Base-by-base conservation (phyloP, 2,329 filamentous ascomycete genomes). In the Mycocentrospora acerina region DNA sequence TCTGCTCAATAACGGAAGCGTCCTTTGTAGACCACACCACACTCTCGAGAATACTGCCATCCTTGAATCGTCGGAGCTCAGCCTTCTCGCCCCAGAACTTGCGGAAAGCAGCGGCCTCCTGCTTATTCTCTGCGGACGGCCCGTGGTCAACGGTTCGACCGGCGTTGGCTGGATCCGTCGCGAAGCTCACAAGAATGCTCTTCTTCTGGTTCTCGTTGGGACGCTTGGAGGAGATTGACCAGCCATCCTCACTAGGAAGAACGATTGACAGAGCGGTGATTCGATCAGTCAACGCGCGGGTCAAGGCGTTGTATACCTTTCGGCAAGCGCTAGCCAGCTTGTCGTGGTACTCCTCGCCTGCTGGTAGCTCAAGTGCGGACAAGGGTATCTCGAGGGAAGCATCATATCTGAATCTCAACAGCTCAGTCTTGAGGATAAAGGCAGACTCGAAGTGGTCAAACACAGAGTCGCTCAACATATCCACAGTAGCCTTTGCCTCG, bases 1-100 rank as follows among this genome's bases (percentile, higher is more conserved):
- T 93, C 51, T 95, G 89, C 57, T 89, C 80, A 35, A 89, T 80
- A 14, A 95, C 81, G 6, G 83, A 80, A 22, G 71, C 72, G 37
- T 79, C 76, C 49, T 83, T 79, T 2, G 76, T 46, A 2, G 69
- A 76, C 93, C 93, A 98, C 14, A 95, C 84, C 19, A 97, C 74
- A 58, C 88, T 95, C 67, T 98, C 94, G 7, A 90, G 77, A 51
- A 98, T 96, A 55, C 85, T 91, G 15, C 93, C 93, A 59, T 97
- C 90, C 57, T 90, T 94, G 74, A 98, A 98, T 14, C 93, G 86
- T 49, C 93, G 82, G 30, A 98, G 76, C 66, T 98, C 93, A 1
- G 93, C 81, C 64, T 93, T 95, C 8, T 91, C 85, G 6, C 91
- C 93, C 93, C 94, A 98, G 63, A 98, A 97, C 24, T 84, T 81